Evolutionary conservation across 2,329 filamentous ascomycete species (phyloP).

Genomic region (Phaeoacremonium minimum): DNA sequence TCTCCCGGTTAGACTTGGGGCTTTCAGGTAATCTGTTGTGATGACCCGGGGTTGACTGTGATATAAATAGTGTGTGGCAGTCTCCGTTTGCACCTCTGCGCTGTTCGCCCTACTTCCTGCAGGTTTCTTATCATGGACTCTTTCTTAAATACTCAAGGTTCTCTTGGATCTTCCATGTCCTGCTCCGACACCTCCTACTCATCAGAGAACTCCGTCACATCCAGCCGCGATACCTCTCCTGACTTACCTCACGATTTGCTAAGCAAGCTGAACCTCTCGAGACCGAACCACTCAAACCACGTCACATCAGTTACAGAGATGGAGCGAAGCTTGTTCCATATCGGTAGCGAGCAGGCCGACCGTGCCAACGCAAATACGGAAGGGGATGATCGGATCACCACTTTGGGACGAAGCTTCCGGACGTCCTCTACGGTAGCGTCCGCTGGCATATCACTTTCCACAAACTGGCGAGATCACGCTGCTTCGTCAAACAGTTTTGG

Average conservation of each 20-base stretch:
- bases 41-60: conserved; percentile 12
- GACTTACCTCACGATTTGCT: conserved; percentile 6
- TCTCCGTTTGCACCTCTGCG: conserved; percentile 20
- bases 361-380: too few relatives aligned
- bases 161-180: conserved; percentile 1
- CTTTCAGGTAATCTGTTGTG: conserved; percentile 4
- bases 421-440: background rate
- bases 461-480: background rate
- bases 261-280: background rate
- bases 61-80: conserved; percentile 19
- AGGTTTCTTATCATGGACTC: background rate
- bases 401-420: background rate
- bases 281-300: background rate
- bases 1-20: conserved; percentile 5
- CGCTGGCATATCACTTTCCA: background rate
- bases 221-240: conserved; percentile 20
- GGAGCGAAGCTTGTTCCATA: background rate
- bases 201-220: conserved; percentile 18
- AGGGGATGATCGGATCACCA: too few relatives aligned
- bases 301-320: background rate
- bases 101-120: background rate
- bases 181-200: conserved; percentile 18
- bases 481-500: background rate
- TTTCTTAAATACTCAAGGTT: too few relatives aligned
- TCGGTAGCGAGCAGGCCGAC: background rate